Evolutionary conservation across 148 eudicot species (phyloP), one percentile per base, ranked within the genome.

Genomic region (Spergularia marina): DNA sequence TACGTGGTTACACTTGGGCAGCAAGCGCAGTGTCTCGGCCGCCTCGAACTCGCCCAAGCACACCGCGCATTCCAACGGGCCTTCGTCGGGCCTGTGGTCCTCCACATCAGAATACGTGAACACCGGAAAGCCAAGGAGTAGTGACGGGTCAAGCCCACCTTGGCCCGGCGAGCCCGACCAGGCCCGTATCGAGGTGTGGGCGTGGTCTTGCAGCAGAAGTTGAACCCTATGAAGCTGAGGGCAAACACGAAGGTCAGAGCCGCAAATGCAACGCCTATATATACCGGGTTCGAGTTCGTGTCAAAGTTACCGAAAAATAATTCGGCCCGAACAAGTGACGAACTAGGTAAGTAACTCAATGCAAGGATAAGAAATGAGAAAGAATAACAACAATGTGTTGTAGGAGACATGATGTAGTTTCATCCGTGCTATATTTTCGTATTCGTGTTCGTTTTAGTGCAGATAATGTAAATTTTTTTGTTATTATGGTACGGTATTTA

Each of bases 1-100:
- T 17, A 81, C 82, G 53, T 85, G 86, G n/a, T 71, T 75, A 20
- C 88, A 85, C 41, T 76, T 78, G 10, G 88, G 86, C n/a, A 85
- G 34, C 60, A 80, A 41, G 8, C 88, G 80, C 15, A 85, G 77
- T 52, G 34, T 53, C 14, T 84, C 86, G 1, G 53, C 75, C 2
- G 40, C 79, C 4, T 70, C 76, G 53, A 82, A 84, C 53, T 69
- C 74, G 65, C 79, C 70, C 5, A 85, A 9, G 30, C 88, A 85
- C 1, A 85, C 82, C 17, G 84, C 81, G 53, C 86, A 84, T 59
- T 84, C 86, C 36, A 76, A 51, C 14, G 54, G 23, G n/a, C 25
- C 71, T 0, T 20, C 18, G 7, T 18, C 41, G 51, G 72, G 65
- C 21, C 79, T 65, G 12, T 41, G 59, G 40, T 53, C 80, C 47